Evolutionary conservation across 2,329 filamentous ascomycete species (phyloP).

Genomic region (Phialemoniopsis sp.): DNA sequence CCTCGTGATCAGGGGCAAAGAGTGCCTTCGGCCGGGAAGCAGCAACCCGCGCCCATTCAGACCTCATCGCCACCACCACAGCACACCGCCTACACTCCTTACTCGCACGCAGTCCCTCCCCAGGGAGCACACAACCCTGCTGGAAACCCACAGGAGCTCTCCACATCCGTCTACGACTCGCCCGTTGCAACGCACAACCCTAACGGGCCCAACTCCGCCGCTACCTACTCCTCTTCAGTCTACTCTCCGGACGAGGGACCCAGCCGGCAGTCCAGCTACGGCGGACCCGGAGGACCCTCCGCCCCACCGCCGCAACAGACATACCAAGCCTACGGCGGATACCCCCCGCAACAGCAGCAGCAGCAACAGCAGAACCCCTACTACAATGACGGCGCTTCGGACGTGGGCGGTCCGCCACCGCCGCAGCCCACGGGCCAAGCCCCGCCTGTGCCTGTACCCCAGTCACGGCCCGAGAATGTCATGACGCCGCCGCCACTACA

Average conservation of each 20-base stretch:
- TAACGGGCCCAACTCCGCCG: slow-evolving; percentile 37
- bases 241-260: slow-evolving; percentile 45
- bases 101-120: slow-evolving; percentile 33
- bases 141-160: slow-evolving; percentile 71
- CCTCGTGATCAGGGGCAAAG: slow-evolving; percentile 47
- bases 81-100: slow-evolving; percentile 42
- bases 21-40: slow-evolving; percentile 37
- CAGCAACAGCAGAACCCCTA: slow-evolving; percentile 22
- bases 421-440: slow-evolving; percentile 30
- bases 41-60: slow-evolving; percentile 43
- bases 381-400: slow-evolving; percentile 20
- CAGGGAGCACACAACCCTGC: slow-evolving; percentile 60
- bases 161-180: slow-evolving; percentile 73
- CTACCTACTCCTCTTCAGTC: slow-evolving; percentile 40
- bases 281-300: slow-evolving; percentile 20
- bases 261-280: slow-evolving; percentile 16
- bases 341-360: slow-evolving; percentile 16
- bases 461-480: slow-evolving; percentile 20
- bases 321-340: slow-evolving; percentile 35
- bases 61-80: slow-evolving; percentile 41
- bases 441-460: slow-evolving; percentile 34
- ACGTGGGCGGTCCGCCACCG: slow-evolving; percentile 16
- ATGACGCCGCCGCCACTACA: slow-evolving; percentile 40
- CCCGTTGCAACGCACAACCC: slow-evolving; percentile 56
- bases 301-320: slow-evolving; percentile 22